phyloP scores from a whole-genome alignment of 257 asterid genomes.

The Salvia miltiorrhiza region DNA sequence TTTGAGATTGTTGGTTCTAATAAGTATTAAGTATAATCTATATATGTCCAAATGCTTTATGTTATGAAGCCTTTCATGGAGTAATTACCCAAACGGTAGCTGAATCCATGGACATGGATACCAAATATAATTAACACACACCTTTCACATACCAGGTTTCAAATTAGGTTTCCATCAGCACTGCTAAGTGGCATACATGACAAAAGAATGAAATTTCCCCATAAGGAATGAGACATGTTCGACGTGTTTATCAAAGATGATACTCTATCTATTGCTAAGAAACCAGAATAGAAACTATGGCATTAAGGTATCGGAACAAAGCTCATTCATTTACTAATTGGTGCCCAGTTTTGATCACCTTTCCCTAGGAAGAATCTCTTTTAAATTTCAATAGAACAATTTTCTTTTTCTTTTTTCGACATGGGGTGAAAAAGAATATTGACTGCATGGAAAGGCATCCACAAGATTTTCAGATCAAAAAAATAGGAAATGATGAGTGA shows the following conservation, averaged over 20 bases:
- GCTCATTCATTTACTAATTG: background rate
- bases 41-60: constrained; percentile 2
- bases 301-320: background rate
- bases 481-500: too few species aligned
- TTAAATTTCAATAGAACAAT: background rate
- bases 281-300: background rate
- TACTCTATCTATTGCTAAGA: background rate
- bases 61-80: background rate
- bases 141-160: background rate
- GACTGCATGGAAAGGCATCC: background rate
- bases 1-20: background rate
- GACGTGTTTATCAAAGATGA: constrained; percentile 1
- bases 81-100: constrained; percentile 2
- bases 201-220: constrained; percentile 3
- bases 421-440: background rate
- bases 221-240: background rate
- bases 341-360: background rate
- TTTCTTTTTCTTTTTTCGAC: background rate
- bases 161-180: background rate
- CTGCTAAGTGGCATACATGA: background rate
- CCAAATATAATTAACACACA: background rate
- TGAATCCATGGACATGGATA: background rate
- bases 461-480: background rate
- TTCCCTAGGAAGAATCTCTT: background rate
- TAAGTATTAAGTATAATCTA: background rate